These are phyloP conservation scores for Paraconiothyrium sp. DNA, from an alignment of 2,329 filamentous ascomycete species.

Conservation along the genomic window DNA sequence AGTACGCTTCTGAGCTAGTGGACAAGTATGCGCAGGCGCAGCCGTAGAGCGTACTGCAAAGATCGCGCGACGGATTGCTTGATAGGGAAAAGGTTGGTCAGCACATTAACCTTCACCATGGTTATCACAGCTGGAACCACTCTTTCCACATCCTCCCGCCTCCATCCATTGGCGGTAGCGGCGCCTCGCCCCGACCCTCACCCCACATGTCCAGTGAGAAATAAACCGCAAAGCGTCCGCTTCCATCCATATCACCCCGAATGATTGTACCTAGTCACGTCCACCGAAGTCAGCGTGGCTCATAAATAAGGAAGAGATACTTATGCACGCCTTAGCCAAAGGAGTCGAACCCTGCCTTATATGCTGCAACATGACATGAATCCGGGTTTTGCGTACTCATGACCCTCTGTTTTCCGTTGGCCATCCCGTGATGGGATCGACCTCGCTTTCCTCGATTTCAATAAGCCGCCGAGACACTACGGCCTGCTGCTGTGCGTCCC, in stretches of 20 bases:
- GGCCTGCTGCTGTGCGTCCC: conserved; percentile 31
- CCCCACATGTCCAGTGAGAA: conserved; percentile 22
- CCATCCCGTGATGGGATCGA: conserved; percentile 32
- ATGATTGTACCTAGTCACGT: conserved; percentile 7
- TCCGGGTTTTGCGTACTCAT: conserved; percentile 5
- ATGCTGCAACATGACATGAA: neutral
- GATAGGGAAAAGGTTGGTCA: neutral
- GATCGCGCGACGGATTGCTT: too few species aligned
- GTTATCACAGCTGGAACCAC: conserved; percentile 22
- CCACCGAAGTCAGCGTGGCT: neutral
- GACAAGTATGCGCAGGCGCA: too few species aligned
- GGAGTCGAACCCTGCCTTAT: neutral
- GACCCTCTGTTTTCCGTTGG: conserved; percentile 23
- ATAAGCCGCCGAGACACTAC: conserved; percentile 27
- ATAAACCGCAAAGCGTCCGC: conserved; percentile 21
- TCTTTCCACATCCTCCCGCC: conserved; percentile 23
- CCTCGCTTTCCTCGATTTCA: conserved; percentile 32
- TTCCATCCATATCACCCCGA: conserved; percentile 21
- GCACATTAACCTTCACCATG: neutral
- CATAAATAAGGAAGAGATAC: neutral
- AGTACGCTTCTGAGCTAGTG: too few species aligned
- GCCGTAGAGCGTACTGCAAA: too few species aligned
- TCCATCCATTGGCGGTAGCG: conserved; percentile 16
- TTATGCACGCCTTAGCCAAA: neutral
- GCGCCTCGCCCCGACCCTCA: conserved; percentile 23